Base-by-base conservation (phyloP, 1,284 basidiomycete genomes). In the Austropuccinia psidii region DNA sequence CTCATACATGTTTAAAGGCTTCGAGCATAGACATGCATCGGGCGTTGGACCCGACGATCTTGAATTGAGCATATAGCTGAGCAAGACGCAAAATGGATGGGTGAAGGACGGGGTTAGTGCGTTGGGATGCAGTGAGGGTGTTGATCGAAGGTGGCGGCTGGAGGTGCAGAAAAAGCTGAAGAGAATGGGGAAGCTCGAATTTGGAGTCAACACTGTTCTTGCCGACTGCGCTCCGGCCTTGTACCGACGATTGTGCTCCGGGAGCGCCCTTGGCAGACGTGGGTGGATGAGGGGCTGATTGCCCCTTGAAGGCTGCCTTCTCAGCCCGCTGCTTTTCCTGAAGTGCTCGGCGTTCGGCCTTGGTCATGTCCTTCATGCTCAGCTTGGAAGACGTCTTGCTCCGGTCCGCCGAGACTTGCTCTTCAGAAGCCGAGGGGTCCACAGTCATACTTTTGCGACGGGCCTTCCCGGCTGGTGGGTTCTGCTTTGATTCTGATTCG, bases 41-140 rank as follows among this genome's bases (percentile, higher is more conserved):
- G 13, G 91, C 91, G 81, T 93, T 93, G 21, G 90, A 89, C 21
- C 91, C 91, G 52, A 87, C 88, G 77, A 93, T 90, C 79, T 87
- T 88, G 83, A 93, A 93, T 76, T 89, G 87, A 6, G 89, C 86
- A 80, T 91, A 93, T 76, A 90, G 87, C 27, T 93, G 82, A 19
- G 88, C 91, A 29, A 93, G 86, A 67, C 88, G 84, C 75, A 90
- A 81, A 78, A 93, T 87, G 31, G 86, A 85, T 77, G 90, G 90
- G 82, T 96, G 88, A 77, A 95, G 89, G 77, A 90, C 88, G 68
- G 89, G 89, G 79, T 90, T 91, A 62, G 58, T 66, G 15, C 85
- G 83, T 31, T 83, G 81, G 72, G 84, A 83, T 17, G 75, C 75
- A n/a, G 69, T 65, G 33, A 82, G 83, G 35, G 84, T 82, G 35